These are phyloP conservation scores for Pythium rhizo-oryzae DNA, from an alignment of 352 stramenopile genomes.

Conservation along the genomic window DNA sequence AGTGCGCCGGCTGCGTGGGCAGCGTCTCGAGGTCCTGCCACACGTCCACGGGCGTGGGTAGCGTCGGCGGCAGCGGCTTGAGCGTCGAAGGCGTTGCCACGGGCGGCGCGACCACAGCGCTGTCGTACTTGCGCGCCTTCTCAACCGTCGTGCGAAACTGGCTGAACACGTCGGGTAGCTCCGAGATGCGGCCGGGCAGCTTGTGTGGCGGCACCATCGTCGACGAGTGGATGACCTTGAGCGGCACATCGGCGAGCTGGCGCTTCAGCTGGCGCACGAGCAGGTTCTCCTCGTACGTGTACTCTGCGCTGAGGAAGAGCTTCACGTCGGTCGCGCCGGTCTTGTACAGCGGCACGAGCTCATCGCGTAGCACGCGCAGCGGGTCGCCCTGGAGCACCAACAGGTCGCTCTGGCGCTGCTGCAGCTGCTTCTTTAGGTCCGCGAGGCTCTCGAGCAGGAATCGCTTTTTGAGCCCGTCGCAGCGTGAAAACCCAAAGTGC, in stretches of 20 bases:
- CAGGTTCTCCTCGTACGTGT: slow-evolving; percentile 27
- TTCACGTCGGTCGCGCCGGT: slow-evolving; percentile 5
- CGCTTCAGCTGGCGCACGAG: slow-evolving; percentile 14
- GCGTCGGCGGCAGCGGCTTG: background rate
- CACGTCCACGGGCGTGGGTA: slow-evolving; percentile 2
- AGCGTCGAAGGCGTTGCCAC: slow-evolving; percentile 1
- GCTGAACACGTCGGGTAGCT: slow-evolving; percentile 22
- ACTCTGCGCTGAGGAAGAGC: slow-evolving; percentile 23
- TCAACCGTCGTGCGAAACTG: slow-evolving; percentile 24
- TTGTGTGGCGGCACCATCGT: slow-evolving; percentile 26
- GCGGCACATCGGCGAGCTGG: slow-evolving; percentile 7
- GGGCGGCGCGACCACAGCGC: slow-evolving; percentile 8
- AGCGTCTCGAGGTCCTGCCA: slow-evolving; percentile 4
- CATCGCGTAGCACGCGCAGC: slow-evolving; percentile 10
- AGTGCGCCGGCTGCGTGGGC: slow-evolving; percentile 13
- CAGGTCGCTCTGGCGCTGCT: slow-evolving; percentile 18
- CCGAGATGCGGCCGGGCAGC: slow-evolving; percentile 15
- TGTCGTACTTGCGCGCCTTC: slow-evolving; percentile 17
- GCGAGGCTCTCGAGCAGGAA: slow-evolving; percentile 25
- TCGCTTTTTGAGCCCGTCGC: slow-evolving; percentile 20
- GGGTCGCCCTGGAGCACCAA: slow-evolving; percentile 18
- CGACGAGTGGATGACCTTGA: slow-evolving; percentile 20
- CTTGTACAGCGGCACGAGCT: slow-evolving; percentile 16
- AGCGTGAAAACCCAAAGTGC: slow-evolving; percentile 23
- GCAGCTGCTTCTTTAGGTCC: slow-evolving; percentile 18